Conservation (phyloP, 495 filamentous ascomycete species). For the Penicillium fimorum region DNA sequence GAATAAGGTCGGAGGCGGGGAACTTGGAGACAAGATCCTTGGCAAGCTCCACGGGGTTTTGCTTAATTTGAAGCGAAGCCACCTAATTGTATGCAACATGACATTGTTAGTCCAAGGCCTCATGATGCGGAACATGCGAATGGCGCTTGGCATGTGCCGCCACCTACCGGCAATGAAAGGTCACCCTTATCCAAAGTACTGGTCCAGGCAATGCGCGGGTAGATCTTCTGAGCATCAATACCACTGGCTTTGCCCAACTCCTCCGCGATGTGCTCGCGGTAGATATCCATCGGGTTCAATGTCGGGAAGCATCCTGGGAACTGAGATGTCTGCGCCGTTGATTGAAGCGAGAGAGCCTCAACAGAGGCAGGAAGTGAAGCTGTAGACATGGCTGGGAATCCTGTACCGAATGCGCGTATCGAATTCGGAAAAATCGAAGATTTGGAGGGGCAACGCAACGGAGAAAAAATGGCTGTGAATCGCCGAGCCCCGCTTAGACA, state of each 20-base stretch:
- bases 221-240: constrained; percentile 74
- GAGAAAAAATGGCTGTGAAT: constrained; percentile 37
- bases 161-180: constrained; percentile 66
- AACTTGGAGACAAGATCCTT: constrained; percentile 73
- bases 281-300: constrained; percentile 83
- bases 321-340: constrained; percentile 38
- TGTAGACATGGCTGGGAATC: constrained; percentile 31
- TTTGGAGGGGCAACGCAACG: constrained; percentile 16
- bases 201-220: constrained; percentile 77
- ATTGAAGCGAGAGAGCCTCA: constrained; percentile 42
- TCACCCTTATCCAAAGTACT: constrained; percentile 86
- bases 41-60: constrained; percentile 72
- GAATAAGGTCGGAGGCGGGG: constrained; percentile 72
- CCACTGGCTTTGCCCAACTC: constrained; percentile 69
- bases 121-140: constrained; percentile 2
- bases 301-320: constrained; percentile 57
- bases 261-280: constrained; percentile 77
- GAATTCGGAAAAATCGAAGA: constrained; percentile 15
- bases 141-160: not conserved
- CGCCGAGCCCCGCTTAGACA: constrained; percentile 45
- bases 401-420: constrained; percentile 15
- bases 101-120: constrained; percentile 4
- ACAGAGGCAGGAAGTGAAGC: constrained; percentile 36
- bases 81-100: constrained; percentile 33
- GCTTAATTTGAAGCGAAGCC: constrained; percentile 76